Evolutionary conservation across 2,329 filamentous ascomycete genomes (phyloP), one percentile per base, ranked within the genome.

Genomic region (Hypoxylon sp.): DNA sequence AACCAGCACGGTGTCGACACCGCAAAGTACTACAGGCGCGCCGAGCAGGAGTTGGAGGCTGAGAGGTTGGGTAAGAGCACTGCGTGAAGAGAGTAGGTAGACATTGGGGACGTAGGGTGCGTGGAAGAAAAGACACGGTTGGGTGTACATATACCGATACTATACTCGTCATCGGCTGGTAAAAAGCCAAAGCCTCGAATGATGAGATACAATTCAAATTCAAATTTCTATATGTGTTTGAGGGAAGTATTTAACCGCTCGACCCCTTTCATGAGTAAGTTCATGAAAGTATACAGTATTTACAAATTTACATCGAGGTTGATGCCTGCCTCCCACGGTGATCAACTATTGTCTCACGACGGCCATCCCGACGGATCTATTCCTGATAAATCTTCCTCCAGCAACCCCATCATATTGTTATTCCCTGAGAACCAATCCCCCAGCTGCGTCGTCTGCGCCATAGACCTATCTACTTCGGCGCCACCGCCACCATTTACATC

Each of bases 11-110:
- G 94, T 63, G 90, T 99, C 51, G 94, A 99, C 72, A 99, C 94
- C 21, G 91, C 93, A 60, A 99, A 99, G 78, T 99, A 99, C 78
- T 99, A 96, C 75, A 87, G 88, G 71, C 91, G 96, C 73, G 94
- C 94, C 5, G 94, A 99, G 80, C 81, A 87, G 71, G 94, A 99
- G 74, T 75, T 99, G 66, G 94, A 96, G 76, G 87, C 86, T 27
- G 91, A 96, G 78, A 77, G 76, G 52, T 64, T 69, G 55, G 59
- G 46, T 9, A 67, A 63, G 55, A 49, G 31, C 20, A 47, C 19
- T 21, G 44, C 30, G 27, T 52, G 19, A 53, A 36, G 7, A 7
- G 4, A 11, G 7, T 27, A 20, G 8, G 16, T 31, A 42, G 42
- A 19, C 12, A 6, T 11, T 29, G 19, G 11, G 20, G 8, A 26